Evolutionary conservation across 371 early-diverging fungal genomes (phyloP).

Genomic region (Syncephalastrum racemosum): DNA sequence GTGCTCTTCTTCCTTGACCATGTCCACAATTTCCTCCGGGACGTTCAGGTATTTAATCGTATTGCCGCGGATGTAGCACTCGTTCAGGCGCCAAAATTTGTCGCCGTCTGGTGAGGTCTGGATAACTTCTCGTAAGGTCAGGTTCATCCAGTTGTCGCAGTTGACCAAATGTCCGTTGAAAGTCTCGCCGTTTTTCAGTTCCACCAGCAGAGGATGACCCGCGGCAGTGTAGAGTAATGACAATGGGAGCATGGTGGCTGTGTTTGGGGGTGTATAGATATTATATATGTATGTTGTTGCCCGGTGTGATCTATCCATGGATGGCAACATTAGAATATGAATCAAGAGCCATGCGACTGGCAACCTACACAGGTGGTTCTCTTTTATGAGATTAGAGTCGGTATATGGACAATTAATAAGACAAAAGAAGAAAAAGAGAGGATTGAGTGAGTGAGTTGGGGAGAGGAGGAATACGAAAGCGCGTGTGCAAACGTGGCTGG

Average conservation of each 20-base stretch:
- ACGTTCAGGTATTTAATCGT: constrained; percentile 94
- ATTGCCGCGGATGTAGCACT: constrained; percentile 91
- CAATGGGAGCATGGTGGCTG: constrained; percentile 74
- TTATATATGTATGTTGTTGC: too few relatives aligned
- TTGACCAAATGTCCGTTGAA: constrained; percentile 96
- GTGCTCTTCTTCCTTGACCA: constrained; percentile 77
- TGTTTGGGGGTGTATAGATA: background rate
- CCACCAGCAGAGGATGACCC: constrained; percentile 95
- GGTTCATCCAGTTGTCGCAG: constrained; percentile 98
- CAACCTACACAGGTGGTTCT: too few relatives aligned
- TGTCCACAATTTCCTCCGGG: constrained; percentile 90
- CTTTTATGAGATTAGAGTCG: too few relatives aligned
- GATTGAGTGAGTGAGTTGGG: background rate
- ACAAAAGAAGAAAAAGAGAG: background rate
- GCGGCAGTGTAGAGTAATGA: constrained; percentile 86
- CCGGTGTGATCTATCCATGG: too few relatives aligned
- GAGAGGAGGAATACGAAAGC: constrained; percentile 3
- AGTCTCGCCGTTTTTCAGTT: constrained; percentile 97
- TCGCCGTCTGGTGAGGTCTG: constrained; percentile 93
- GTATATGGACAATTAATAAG: background rate
- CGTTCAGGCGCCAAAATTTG: constrained; percentile 88
- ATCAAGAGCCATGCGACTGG: too few relatives aligned
- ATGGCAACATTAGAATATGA: too few relatives aligned
- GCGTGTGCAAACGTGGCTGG: constrained; percentile 4
- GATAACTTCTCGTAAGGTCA: constrained; percentile 93